These are phyloP conservation scores for Radiomyces spectabilis DNA, from an alignment of 192 early-diverging fungal species.

Conservation along the genomic window DNA sequence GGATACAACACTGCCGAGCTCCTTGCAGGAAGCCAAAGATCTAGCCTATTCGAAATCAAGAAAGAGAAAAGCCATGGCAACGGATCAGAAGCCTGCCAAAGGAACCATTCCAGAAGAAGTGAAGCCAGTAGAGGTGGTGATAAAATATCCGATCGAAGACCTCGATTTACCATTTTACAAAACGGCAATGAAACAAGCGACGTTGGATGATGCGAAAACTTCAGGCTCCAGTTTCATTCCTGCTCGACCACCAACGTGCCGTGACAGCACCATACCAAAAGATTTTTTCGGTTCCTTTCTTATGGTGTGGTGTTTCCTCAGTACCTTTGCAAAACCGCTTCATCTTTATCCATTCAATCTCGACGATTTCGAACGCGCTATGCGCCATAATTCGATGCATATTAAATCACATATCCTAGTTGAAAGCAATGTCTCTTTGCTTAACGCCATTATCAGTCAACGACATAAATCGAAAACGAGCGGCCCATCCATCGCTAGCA, in stretches of 20 bases:
- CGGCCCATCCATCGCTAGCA: no score
- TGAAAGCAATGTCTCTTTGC: constrained; percentile 41
- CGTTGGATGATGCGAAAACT: no score
- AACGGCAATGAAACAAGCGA: neutral
- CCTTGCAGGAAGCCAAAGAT: constrained; percentile 27
- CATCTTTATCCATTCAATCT: constrained; percentile 64
- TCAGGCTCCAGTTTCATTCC: no score
- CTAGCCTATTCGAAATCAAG: constrained; percentile 26
- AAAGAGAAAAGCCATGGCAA: constrained; percentile 28
- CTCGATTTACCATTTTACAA: constrained; percentile 49
- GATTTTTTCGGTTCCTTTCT: constrained; percentile 41
- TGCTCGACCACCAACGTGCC: constrained; percentile 28
- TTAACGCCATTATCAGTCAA: constrained; percentile 40
- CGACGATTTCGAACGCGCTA: constrained; percentile 65
- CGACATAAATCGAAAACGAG: constrained; percentile 28
- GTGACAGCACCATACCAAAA: constrained; percentile 40
- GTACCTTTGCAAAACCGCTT: constrained; percentile 56
- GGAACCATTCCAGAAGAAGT: constrained; percentile 15
- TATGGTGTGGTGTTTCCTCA: constrained; percentile 66
- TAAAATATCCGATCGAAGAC: constrained; percentile 83
- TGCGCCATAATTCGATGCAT: constrained; percentile 33
- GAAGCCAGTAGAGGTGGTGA: constrained; percentile 16
- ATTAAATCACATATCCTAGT: constrained; percentile 25
- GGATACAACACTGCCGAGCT: constrained; percentile 26
- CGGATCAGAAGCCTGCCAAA: constrained; percentile 23